Evolutionary conservation across 2,329 filamentous ascomycete genomes (phyloP).

Genomic region (Hysterium pulicare): DNA sequence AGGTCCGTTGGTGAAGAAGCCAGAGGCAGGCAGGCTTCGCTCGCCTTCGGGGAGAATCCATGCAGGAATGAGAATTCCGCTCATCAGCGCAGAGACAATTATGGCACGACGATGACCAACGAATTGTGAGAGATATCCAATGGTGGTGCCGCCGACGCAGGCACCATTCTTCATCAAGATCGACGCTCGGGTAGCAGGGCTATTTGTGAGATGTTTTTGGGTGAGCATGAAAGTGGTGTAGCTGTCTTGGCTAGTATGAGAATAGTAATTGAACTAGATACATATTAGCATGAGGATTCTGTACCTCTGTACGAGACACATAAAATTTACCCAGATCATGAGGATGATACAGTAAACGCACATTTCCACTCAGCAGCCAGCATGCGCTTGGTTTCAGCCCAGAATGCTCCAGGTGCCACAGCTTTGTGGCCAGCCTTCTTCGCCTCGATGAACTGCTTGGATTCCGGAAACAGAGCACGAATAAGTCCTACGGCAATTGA

Average conservation of each 20-base stretch:
- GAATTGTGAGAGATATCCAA: constrained; percentile 73
- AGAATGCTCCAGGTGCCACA: constrained; percentile 54
- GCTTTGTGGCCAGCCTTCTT: constrained; percentile 57
- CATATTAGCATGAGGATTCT: constrained; percentile 43
- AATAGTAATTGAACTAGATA: constrained; percentile 59
- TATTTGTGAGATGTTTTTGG: constrained; percentile 66
- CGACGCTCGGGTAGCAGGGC: constrained; percentile 66
- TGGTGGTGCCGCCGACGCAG: constrained; percentile 68
- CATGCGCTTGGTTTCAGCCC: constrained; percentile 67
- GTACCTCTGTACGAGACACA: too few species aligned
- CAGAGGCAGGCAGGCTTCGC: constrained; percentile 57
- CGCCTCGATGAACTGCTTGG: constrained; percentile 69
- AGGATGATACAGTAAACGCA: constrained; percentile 73
- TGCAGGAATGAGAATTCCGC: constrained; percentile 62
- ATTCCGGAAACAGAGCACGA: constrained; percentile 68
- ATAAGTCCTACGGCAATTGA: constrained; percentile 67
- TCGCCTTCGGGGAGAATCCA: constrained; percentile 67
- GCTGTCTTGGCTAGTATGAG: constrained; percentile 75
- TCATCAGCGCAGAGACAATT: constrained; percentile 57
- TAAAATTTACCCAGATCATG: too few species aligned
- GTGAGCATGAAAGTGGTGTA: constrained; percentile 78
- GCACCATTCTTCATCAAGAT: constrained; percentile 79
- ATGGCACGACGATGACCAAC: constrained; percentile 70
- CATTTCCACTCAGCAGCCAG: constrained; percentile 70
- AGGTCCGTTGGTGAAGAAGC: constrained; percentile 53